A percentile compares a stretch with the other conserved stretches of the same genome.
Evolutionary conservation across 2,329 filamentous ascomycete genomes (phyloP).

Genomic region (Paraphoma sp.): DNA sequence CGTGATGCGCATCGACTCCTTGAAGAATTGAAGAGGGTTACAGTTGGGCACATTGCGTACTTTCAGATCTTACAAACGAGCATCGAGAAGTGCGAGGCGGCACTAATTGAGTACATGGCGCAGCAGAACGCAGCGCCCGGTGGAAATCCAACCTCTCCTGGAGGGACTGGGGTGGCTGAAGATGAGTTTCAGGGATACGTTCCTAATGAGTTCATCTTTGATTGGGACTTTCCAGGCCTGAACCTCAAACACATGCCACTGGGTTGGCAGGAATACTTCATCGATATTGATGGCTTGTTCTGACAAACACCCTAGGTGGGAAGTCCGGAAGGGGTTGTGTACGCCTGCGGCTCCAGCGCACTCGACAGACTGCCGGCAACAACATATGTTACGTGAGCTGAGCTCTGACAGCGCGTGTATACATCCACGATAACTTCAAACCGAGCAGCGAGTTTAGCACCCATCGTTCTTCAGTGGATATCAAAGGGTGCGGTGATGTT

Average conservation of each 20-base stretch:
- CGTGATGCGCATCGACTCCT: constrained; percentile 54
- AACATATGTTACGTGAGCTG: no score
- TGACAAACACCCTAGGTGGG: constrained; percentile 6
- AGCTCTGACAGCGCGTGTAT: no score
- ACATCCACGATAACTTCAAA: no score
- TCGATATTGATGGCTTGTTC: constrained; percentile 50
- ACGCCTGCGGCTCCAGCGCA: no score
- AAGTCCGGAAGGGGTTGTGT: no score
- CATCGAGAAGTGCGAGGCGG: constrained; percentile 58
- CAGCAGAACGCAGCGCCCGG: constrained; percentile 15
- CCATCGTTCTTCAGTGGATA: no score
- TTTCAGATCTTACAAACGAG: constrained; percentile 58
- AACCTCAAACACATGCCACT: constrained; percentile 59
- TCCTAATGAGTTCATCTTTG: constrained; percentile 63
- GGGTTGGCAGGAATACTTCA: constrained; percentile 57
- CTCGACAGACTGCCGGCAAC: no score
- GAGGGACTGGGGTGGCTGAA: constrained; percentile 42
- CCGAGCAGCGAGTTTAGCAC: no score
- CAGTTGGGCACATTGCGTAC: constrained; percentile 55
- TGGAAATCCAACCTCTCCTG: not conserved
- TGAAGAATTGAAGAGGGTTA: constrained; percentile 51
- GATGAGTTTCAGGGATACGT: constrained; percentile 61
- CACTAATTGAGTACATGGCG: constrained; percentile 47
- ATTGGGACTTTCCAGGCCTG: constrained; percentile 64
- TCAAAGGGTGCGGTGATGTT: no score